Percentiles rank a stretch among this genome's conserved stretches.
Evolutionary conservation across 2,329 filamentous ascomycete species (phyloP).

Genomic region (Cladophialophora immunda): DNA sequence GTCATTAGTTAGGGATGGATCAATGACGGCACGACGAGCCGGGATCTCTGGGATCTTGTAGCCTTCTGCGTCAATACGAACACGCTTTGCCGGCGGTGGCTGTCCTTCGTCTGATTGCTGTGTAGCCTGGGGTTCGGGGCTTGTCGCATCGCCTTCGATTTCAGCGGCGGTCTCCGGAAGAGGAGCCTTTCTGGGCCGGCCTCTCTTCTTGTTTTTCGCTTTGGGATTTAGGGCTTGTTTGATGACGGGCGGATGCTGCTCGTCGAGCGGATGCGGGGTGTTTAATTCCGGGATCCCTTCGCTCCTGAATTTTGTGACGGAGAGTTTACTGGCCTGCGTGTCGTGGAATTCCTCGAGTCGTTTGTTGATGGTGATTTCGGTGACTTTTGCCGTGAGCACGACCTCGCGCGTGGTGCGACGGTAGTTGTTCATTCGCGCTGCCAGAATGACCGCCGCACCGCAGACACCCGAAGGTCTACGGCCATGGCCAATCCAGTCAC

Average conservation of each 20-base stretch:
- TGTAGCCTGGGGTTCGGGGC: conserved; percentile 55
- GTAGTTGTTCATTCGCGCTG: conserved; percentile 98
- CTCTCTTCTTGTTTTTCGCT: conserved; percentile 62
- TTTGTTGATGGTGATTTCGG: conserved; percentile 89
- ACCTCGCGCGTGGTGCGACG: conserved; percentile 90
- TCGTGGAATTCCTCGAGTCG: conserved; percentile 90
- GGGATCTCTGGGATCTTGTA: conserved; percentile 67
- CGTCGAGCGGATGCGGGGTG: conserved; percentile 14
- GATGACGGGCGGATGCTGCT: conserved; percentile 74
- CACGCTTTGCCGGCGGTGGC: conserved; percentile 42
- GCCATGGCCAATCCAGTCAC: conserved; percentile 75
- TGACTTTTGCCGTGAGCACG: conserved; percentile 98
- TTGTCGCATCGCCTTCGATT: conserved; percentile 57
- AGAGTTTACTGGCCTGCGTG: conserved; percentile 83
- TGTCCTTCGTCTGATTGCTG: conserved; percentile 53
- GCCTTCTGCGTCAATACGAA: conserved; percentile 70
- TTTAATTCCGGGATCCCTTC: conserved; percentile 64
- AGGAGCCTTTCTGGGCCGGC: conserved; percentile 42
- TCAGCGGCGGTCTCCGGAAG: conserved; percentile 50
- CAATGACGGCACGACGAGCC: conserved; percentile 42
- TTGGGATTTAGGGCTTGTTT: conserved; percentile 64
- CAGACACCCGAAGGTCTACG: conserved; percentile 92
- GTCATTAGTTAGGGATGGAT: conserved; percentile 7
- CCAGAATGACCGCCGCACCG: conserved; percentile 91
- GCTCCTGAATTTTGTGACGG: conserved; percentile 80